A percentile compares a stretch with the other conserved stretches of the same genome.
These are phyloP conservation scores for Vigna hirtella DNA, from an alignment of 306 rosid species.

Conservation along the genomic window DNA sequence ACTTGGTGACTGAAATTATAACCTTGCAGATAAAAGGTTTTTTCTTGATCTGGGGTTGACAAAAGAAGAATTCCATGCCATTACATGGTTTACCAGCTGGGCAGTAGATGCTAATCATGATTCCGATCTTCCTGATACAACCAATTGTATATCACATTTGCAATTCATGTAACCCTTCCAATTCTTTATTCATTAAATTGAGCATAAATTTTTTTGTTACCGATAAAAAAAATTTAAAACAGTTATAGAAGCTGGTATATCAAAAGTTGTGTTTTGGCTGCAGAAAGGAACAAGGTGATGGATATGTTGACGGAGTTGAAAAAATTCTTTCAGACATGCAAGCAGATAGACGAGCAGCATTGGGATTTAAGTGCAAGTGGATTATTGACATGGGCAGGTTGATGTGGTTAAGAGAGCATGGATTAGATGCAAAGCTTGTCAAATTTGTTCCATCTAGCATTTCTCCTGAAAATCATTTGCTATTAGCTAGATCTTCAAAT, in stretches of 20 bases:
- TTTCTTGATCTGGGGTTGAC: constrained; percentile 71
- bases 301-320: constrained; percentile 56
- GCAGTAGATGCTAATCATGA: constrained; percentile 86
- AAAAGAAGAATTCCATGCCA: constrained; percentile 79
- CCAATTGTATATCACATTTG: constrained; percentile 47
- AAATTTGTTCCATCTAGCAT: constrained; percentile 76
- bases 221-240: neutral
- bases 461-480: constrained; percentile 92
- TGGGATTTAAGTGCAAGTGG: constrained; percentile 96
- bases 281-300: constrained; percentile 54
- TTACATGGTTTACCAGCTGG: constrained; percentile 99
- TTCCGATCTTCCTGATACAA: constrained; percentile 64
- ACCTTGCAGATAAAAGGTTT: constrained; percentile 72
- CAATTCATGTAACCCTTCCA: constrained; percentile 60
- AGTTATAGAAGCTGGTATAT: neutral
- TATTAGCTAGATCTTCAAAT: constrained; percentile 59
- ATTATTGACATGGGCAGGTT: constrained; percentile 89
- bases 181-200: constrained; percentile 21
- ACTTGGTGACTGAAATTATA: constrained; percentile 27
- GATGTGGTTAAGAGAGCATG: constrained; percentile 78
- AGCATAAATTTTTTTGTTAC: neutral
- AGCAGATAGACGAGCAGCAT: constrained; percentile 70
- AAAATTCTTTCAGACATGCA: constrained; percentile 68
- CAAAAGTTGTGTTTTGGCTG: constrained; percentile 50
- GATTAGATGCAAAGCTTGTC: constrained; percentile 72